Percentiles rank a stretch among this genome's conserved stretches.
These are phyloP conservation scores for Juglanconis oblonga DNA, from an alignment of 2,329 filamentous ascomycete genomes.

Conservation along the genomic window DNA sequence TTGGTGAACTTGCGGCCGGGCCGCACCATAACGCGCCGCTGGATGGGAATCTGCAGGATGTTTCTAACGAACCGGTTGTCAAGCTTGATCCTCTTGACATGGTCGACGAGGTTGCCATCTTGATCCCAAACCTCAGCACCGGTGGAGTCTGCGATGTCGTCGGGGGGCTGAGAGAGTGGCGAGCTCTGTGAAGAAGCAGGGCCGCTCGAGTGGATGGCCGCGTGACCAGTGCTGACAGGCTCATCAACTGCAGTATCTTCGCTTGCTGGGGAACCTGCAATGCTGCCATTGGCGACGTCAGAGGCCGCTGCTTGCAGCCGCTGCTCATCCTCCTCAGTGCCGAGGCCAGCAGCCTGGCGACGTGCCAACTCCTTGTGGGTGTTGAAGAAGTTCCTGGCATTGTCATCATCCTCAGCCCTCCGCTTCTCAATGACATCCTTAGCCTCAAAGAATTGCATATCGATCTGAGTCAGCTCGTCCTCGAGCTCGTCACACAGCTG, in stretches of 20 bases:
- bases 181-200: slow-evolving; percentile 9
- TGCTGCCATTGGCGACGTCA: background rate
- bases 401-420: slow-evolving; percentile 16
- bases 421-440: slow-evolving; percentile 13
- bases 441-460: slow-evolving; percentile 12
- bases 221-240: background rate
- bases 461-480: slow-evolving; percentile 14
- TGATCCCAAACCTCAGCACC: slow-evolving; percentile 35
- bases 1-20: slow-evolving; percentile 38
- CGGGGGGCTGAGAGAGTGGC: slow-evolving; percentile 9
- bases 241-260: background rate
- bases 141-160: slow-evolving; percentile 17
- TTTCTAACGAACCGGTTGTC: slow-evolving; percentile 39
- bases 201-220: background rate
- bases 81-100: slow-evolving; percentile 33
- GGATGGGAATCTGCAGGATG: slow-evolving; percentile 36
- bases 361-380: slow-evolving; percentile 12
- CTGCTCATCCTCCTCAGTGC: background rate
- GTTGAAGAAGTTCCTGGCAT: slow-evolving; percentile 12
- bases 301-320: background rate
- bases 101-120: slow-evolving; percentile 36
- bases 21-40: slow-evolving; percentile 39
- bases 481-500: slow-evolving; percentile 18
- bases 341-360: background rate
- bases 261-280: background rate